Percentiles rank a stretch among this genome's conserved stretches.
These are phyloP conservation scores for Malassezia furfur DNA, from an alignment of 1,284 basidiomycete genomes.

Conservation along the genomic window DNA sequence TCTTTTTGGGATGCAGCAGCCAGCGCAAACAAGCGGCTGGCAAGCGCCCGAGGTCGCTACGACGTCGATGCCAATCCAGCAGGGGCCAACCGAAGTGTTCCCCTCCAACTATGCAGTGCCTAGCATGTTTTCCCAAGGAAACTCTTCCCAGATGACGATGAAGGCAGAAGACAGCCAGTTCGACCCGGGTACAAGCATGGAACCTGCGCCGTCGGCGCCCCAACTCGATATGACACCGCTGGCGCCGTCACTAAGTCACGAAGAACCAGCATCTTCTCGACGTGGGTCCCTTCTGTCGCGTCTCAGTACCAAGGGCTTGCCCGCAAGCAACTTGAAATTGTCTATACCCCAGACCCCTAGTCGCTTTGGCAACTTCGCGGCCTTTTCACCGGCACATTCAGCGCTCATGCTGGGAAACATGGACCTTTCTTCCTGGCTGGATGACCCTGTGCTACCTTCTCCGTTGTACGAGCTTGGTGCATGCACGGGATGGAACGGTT, in stretches of 20 bases:
- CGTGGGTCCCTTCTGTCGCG: not conserved
- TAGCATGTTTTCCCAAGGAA: no score
- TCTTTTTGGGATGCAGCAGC: not conserved
- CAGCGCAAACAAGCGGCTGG: not conserved
- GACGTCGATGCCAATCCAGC: not conserved
- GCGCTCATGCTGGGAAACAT: conserved; percentile 2
- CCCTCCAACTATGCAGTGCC: no score
- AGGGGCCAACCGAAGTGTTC: no score
- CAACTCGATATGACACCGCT: not conserved
- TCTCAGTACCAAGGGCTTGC: not conserved
- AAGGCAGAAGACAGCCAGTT: not conserved
- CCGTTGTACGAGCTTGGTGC: conserved; percentile 41
- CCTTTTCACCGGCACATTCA: conserved; percentile 7
- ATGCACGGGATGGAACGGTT: conserved; percentile 18
- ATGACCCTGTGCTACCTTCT: conserved; percentile 43
- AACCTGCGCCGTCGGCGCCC: not conserved
- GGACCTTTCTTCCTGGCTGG: conserved; percentile 43
- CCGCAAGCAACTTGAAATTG: not conserved
- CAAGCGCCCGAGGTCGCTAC: not conserved
- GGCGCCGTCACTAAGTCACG: not conserved
- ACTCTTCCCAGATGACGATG: no score
- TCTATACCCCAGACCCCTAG: conserved; percentile 2
- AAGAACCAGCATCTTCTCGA: not conserved
- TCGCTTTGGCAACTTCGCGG: not conserved
- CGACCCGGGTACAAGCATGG: not conserved